Evolutionary conservation across 2,329 filamentous ascomycete genomes (phyloP).

Genomic region (Exutisphaerella laricina): DNA sequence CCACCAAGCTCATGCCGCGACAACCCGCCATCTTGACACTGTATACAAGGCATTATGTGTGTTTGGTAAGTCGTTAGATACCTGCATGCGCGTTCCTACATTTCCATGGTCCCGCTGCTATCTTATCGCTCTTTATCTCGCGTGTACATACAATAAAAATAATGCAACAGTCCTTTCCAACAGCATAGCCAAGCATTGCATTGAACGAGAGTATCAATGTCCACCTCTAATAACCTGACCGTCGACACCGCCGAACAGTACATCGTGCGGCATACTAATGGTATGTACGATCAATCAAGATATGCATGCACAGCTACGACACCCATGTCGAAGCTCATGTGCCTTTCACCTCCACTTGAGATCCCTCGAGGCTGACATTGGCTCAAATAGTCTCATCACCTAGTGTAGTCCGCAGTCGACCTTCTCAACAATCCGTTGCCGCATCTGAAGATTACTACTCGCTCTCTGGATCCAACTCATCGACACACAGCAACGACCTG

Average conservation of each 20-base stretch:
- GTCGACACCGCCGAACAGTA: not conserved
- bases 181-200: not conserved
- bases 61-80: not conserved
- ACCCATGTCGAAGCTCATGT: constrained; percentile 9
- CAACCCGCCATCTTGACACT: not conserved
- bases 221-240: not conserved
- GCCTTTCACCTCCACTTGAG: constrained; percentile 2
- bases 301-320: constrained; percentile 6
- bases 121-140: constrained; percentile 5
- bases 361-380: constrained; percentile 1
- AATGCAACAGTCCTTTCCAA: constrained; percentile 1
- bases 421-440: constrained; percentile 44
- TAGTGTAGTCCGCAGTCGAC: constrained; percentile 27
- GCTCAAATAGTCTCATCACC: constrained; percentile 26
- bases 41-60: not conserved
- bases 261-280: constrained; percentile 20
- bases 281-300: constrained; percentile 9
- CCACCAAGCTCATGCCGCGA: not conserved
- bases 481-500: constrained; percentile 31
- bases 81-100: not conserved
- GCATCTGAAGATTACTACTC: constrained; percentile 49
- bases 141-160: constrained; percentile 4
- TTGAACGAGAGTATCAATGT: not conserved
- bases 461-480: constrained; percentile 38
- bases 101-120: not conserved